Conservation (phyloP, 768 basidiomycete genomes). For the Suillus alpinus region DNA sequence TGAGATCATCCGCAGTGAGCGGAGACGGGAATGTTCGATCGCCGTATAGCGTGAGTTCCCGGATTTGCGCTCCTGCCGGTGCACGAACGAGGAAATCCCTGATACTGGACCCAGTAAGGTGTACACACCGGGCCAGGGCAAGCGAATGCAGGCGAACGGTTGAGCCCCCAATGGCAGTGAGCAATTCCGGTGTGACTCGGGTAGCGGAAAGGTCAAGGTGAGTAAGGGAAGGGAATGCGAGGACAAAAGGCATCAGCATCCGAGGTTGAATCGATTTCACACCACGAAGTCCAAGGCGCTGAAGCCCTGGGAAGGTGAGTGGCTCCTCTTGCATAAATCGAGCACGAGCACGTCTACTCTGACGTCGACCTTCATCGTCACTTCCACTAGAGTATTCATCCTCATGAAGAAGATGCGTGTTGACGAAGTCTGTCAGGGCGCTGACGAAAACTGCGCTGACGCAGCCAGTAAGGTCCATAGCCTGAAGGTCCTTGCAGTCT, state of each 20-base stretch:
- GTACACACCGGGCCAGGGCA: conserved; percentile 82
- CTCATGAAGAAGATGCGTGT: conserved; percentile 50
- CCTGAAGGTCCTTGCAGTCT: conserved; percentile 78
- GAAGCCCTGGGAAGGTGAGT: conserved; percentile 64
- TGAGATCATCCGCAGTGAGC: conserved; percentile 63
- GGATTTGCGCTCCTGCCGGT: conserved; percentile 56
- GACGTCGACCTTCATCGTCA: conserved; percentile 34
- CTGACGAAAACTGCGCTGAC: conserved; percentile 88
- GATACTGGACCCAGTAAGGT: conserved; percentile 78
- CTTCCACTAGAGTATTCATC: conserved; percentile 44
- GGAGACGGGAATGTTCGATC: conserved; percentile 81
- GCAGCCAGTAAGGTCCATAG: conserved; percentile 92
- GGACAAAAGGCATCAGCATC: conserved; percentile 68
- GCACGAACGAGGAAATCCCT: conserved; percentile 69
- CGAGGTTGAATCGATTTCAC: conserved; percentile 73
- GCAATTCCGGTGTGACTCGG: conserved; percentile 73
- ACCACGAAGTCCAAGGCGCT: conserved; percentile 77
- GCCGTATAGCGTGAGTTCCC: conserved; percentile 86
- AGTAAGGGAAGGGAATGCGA: conserved; percentile 82
- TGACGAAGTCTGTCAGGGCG: conserved; percentile 81
- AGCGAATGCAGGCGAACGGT: conserved; percentile 74
- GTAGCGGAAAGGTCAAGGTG: conserved; percentile 92
- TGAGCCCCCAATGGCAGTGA: conserved; percentile 62
- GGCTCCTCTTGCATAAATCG: conserved; percentile 45
- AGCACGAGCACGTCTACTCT: conserved; percentile 32